These are phyloP conservation scores for Trichoderma koningii DNA, from an alignment of 2,329 filamentous ascomycete genomes.

Conservation along the genomic window DNA sequence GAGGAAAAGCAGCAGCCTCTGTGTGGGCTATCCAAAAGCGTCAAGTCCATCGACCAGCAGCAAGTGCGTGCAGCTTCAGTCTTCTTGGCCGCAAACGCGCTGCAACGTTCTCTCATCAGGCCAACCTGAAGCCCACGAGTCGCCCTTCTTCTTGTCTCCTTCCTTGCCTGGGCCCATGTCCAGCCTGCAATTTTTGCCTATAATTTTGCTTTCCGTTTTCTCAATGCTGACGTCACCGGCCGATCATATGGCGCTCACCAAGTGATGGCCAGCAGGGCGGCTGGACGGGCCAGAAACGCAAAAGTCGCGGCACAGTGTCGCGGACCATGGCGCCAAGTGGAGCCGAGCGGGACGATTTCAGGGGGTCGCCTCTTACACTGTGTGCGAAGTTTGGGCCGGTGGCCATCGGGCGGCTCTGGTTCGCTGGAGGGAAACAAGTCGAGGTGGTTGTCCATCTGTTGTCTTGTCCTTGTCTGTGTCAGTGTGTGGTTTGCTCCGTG, in stretches of 20 bases:
- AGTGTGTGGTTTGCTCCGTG: background rate
- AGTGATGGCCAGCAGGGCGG: constrained; percentile 3
- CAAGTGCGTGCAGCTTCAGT: background rate
- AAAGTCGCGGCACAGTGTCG: constrained; percentile 23
- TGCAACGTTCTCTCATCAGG: background rate
- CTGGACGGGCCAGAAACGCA: constrained; percentile 3
- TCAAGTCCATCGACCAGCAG: background rate
- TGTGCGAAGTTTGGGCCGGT: constrained; percentile 15
- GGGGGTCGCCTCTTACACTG: constrained; percentile 25
- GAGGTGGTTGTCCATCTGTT: too few species aligned
- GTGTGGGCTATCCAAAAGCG: background rate
- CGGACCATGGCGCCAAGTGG: constrained; percentile 22
- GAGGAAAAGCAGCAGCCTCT: background rate
- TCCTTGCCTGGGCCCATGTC: background rate
- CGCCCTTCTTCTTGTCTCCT: too few species aligned
- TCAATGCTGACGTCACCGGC: constrained; percentile 27
- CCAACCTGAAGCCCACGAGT: too few species aligned
- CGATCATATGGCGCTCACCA: constrained; percentile 27
- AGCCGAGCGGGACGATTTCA: constrained; percentile 18
- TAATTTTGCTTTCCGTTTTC: constrained; percentile 2
- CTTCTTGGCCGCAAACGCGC: background rate
- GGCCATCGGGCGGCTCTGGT: constrained; percentile 12
- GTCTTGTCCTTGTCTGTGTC: background rate
- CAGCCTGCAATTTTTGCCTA: background rate
- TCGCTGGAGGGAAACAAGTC: background rate